These are phyloP conservation scores for Telopea speciosissima DNA, from an alignment of 177 flowering plant genomes.

Conservation along the genomic window DNA sequence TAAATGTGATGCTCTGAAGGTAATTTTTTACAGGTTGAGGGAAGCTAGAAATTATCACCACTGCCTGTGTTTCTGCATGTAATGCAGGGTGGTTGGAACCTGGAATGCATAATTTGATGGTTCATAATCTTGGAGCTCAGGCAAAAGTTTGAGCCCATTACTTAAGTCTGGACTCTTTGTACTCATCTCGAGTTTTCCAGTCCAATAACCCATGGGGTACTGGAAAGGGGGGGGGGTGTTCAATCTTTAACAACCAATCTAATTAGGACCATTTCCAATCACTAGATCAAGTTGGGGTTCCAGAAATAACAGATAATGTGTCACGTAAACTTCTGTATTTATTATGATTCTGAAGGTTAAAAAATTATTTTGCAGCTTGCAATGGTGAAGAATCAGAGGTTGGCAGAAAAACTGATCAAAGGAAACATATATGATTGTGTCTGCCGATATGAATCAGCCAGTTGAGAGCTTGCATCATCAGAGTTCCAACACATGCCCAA, in stretches of 20 bases:
- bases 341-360: not conserved
- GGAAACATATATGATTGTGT: constrained; percentile 91
- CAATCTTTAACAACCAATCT: not conserved
- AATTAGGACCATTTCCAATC: not conserved
- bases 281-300: not conserved
- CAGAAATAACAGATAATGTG: not conserved
- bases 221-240: too few relatives aligned
- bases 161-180: too few relatives aligned
- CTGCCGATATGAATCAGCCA: constrained; percentile 74
- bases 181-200: too few relatives aligned
- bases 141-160: too few relatives aligned
- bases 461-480: not conserved
- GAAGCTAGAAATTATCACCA: not conserved
- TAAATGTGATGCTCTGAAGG: constrained; percentile 90
- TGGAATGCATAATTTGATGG: not conserved
- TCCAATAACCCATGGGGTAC: too few relatives aligned
- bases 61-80: too few relatives aligned
- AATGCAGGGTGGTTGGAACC: too few relatives aligned
- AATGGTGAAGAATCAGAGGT: constrained; percentile 96
- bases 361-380: constrained; percentile 61
- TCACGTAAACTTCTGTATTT: not conserved
- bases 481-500: not conserved
- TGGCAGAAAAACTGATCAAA: constrained; percentile 81
- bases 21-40: constrained; percentile 13
- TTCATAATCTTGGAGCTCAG: not conserved